Evolutionary conservation across 179 eudicot genomes (phyloP), one percentile per base, ranked within the genome.

Genomic region (Beta macrorhiza): DNA sequence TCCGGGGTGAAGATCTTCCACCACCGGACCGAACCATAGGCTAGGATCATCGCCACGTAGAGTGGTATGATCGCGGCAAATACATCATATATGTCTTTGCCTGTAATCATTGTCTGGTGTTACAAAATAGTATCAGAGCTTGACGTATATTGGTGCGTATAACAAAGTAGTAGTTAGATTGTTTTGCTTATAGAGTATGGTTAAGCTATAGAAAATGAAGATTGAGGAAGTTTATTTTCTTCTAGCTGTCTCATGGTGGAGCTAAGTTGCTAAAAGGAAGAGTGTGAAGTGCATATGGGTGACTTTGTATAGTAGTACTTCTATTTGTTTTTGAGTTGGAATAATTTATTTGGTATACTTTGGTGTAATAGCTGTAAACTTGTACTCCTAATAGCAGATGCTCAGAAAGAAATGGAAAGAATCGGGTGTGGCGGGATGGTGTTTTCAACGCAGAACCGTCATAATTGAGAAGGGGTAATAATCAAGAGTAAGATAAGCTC

Each of bases 1-100:
- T 92, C 92, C 13, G 93, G 92, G 16, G 90, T 86, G 81, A 92
- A 92, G 81, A 92, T 92, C 80, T 91, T 91, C 97, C 97, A 92
- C 97, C 97, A 92, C 12, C 89, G 85, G 42, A 92, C 97, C 0
- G 93, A 89, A 8, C 93, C 92, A 76, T 92, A 92, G 62, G 97
- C 97, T 64, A 92, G 78, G 61, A 92, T 88, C 93, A 92, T 92
- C 16, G 96, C 96, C 12, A 91, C 93, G 83, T 92, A 92, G 1
- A 92, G 83, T 0, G 93, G 93, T 15, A 82, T 84, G 79, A 92
- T 85, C 37, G 96, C 93, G 19, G 96, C 85, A 11, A 92, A 73
- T 13, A 92, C 96, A 57, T 83, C 89, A 81, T 92, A 92, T 68
- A 92, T 87, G 76, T 92, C 96, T 81, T 92, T 87, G 83, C 92